Evolutionary conservation across 2,329 filamentous ascomycete species (phyloP).

Genomic region (Arthrobotrys entomopaga): DNA sequence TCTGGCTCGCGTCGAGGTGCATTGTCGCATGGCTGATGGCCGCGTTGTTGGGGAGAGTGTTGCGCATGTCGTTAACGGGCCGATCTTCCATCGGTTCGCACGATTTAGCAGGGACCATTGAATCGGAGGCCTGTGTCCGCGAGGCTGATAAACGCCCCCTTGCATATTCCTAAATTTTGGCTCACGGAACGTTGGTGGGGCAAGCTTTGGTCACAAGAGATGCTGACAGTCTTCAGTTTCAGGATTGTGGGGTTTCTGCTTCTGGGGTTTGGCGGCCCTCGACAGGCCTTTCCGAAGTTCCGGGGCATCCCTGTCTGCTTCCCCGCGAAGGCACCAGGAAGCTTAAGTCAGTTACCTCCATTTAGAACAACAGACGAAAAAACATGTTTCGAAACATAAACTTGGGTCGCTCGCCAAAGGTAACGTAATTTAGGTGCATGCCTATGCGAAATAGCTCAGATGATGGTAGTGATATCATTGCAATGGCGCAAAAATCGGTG

Average conservation of each 20-base stretch:
- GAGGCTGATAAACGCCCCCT: slow-evolving; percentile 15
- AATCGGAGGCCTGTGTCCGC: slow-evolving; percentile 45
- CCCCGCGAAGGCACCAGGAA: slow-evolving; percentile 2
- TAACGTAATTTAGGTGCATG: not conserved
- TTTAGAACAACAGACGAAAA: not conserved
- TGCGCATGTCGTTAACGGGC: slow-evolving; percentile 46
- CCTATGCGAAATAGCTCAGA: slow-evolving; percentile 10
- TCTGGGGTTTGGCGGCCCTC: slow-evolving; percentile 32
- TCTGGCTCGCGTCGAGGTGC: too few relatives aligned
- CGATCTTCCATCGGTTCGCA: slow-evolving; percentile 41
- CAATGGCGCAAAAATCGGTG: not conserved
- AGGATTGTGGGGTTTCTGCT: slow-evolving; percentile 29
- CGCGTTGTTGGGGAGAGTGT: slow-evolving; percentile 16
- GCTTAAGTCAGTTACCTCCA: not conserved
- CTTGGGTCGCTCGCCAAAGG: slow-evolving; percentile 6
- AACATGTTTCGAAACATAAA: not conserved
- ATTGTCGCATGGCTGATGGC: not conserved
- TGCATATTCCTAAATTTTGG: slow-evolving; percentile 12
- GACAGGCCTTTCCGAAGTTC: slow-evolving; percentile 49
- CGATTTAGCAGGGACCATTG: slow-evolving; percentile 1
- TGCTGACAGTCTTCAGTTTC: slow-evolving; percentile 14
- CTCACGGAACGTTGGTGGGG: not conserved
- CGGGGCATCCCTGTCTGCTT: slow-evolving; percentile 25
- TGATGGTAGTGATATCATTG: slow-evolving; percentile 9
- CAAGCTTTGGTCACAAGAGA: slow-evolving; percentile 9